Evolutionary conservation across 148 eudicot genomes (phyloP), one percentile per base, ranked within the genome.

Genomic region (Rhododendron henanense): DNA sequence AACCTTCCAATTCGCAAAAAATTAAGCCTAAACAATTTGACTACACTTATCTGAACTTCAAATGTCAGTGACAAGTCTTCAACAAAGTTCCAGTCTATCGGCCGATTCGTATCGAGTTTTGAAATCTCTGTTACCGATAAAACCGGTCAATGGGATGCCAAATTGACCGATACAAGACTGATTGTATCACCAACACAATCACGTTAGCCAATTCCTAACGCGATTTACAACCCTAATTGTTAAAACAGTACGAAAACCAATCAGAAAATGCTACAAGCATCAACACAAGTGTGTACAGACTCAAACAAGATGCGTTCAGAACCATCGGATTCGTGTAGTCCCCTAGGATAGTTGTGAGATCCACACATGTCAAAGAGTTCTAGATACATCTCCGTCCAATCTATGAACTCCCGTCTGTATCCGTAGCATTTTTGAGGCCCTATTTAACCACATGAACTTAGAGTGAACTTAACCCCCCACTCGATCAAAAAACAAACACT

Each of bases 1-100:
- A 59, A 45, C 50, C 37, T 63, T 44, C 18, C 31, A 82, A 63
- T 82, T 41, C 76, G 63, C 84, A 63, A 63, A 63, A 63, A 82
- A 44, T 37, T 61, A 21, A 61, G 13, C 61, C 61, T 1, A n/a
- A 48, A 81, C 33, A 67, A 67, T 28, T 15, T 28, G 2, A 3
- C 53, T 11, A 65, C 3, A 51, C 37, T 44, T 16, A 35, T 83
- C 47, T 35, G 28, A 83, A 83, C 50, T 83, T 55, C 85, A 83
- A 23, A 41, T 2, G 51, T 67, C 18, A 69, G 73, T 83, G 25
- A 47, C 1, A n/a, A 61, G 67, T 61, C 67, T 35, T 21, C 7
- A 59, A 82, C 11, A 51, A 53, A 39, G 39, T 11, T 21, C 41
- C 44, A 8, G 25, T 23, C 69, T n/a, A 63, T 63, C 69, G 4